Base-by-base conservation (phyloP, 1,139 yeast species). In the Geotrichum bryndzae region DNA sequence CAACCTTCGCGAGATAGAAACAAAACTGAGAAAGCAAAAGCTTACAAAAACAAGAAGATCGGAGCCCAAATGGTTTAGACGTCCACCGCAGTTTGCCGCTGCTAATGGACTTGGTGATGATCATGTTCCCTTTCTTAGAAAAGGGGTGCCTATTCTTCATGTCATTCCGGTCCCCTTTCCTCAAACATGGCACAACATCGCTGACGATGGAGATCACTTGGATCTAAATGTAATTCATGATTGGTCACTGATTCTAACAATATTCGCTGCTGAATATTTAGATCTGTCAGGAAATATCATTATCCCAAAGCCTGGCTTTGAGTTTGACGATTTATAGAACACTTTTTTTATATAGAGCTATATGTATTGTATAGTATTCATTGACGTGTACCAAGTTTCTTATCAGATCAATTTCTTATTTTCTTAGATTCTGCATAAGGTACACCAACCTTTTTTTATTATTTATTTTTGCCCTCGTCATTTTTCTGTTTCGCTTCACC, bases 101-200 rank as follows among this genome's bases (percentile, higher is more conserved):
- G 73, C 71, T 2, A 76, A 77, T 0, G 62, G 64, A 33, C 75
- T 83, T 56, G 82, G 76, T 13, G 87, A 83, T 66, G 87, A 83
- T 65, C 87, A 83, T 66, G 65, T 79, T 11, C 87, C 86, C 0
- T 83, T 81, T 68, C 67, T 77, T 58, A 68, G 72, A 25, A 71
- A 74, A 3, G 83, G 83, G 0, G 81, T 82, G 0, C 80, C 81
- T 0, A 71, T 81, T 4, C 66, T 83, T 58, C 87, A 83, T 67
- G 66, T 83, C 60, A 82, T 83, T 25, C 84, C 87, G 1, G 64
- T 69, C 3, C 76, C 74, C 4, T 83, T 83, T 70, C 87, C 87
- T 0, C 56, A 66, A 0, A 73, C 69, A 7, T 83, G 87, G 87
- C 87, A 83, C 66, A 80, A 80, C 0, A 53, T 76, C 1, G 66